phyloP scores from a whole-genome alignment of 306 rosid genomes.

The Medicago lupulina region DNA sequence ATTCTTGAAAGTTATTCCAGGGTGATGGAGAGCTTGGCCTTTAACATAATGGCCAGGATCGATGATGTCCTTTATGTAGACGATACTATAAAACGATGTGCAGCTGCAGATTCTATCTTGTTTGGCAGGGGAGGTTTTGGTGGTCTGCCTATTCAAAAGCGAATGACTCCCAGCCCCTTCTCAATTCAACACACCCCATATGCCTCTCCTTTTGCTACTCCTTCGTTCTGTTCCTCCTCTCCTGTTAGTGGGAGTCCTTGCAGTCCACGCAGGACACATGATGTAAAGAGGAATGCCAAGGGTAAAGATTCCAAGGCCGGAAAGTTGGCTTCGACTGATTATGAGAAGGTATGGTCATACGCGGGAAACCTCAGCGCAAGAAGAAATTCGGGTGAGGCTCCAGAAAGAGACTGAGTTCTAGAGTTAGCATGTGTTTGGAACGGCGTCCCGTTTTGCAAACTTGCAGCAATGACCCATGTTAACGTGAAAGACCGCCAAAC shows the following conservation, averaged over 20 bases:
- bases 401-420: conserved; percentile 66
- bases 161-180: conserved; percentile 92
- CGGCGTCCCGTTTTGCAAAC: too few species aligned
- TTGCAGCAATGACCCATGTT: too few species aligned
- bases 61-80: conserved; percentile 89
- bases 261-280: conserved; percentile 67
- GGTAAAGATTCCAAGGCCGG: conserved; percentile 50
- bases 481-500: too few species aligned
- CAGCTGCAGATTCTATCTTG: conserved; percentile 66
- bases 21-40: conserved; percentile 96
- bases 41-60: conserved; percentile 91
- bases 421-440: not conserved
- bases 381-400: conserved; percentile 75
- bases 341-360: conserved; percentile 80
- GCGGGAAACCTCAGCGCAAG: conserved; percentile 77
- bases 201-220: conserved; percentile 87
- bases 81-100: conserved; percentile 76
- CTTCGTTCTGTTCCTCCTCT: conserved; percentile 79
- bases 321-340: conserved; percentile 54
- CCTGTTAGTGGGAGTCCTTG: conserved; percentile 81
- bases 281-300: conserved; percentile 50
- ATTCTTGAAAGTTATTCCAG: conserved; percentile 98
- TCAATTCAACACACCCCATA: conserved; percentile 82
- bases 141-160: conserved; percentile 84
- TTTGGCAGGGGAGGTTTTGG: conserved; percentile 76